phyloP scores from a whole-genome alignment of 306 rosid species.

The Chamaecrista fasciculata region DNA sequence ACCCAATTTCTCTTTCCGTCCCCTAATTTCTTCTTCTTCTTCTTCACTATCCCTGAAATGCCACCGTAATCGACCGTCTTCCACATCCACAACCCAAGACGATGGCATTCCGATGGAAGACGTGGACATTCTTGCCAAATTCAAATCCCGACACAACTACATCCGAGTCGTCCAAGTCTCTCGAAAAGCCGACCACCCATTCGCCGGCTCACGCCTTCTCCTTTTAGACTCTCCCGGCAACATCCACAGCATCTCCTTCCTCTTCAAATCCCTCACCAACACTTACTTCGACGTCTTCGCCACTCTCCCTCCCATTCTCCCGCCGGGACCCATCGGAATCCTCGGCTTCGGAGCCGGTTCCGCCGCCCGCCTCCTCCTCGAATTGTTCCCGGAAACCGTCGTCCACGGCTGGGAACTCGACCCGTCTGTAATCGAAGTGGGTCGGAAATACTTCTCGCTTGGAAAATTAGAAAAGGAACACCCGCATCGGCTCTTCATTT shows the following conservation, averaged over 20 bases:
- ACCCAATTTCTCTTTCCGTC: conserved; percentile 11
- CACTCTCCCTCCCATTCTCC: conserved; percentile 69
- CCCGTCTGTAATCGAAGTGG: conserved; percentile 76
- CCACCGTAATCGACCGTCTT: conserved; percentile 36
- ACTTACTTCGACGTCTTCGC: conserved; percentile 93
- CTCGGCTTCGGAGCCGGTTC: conserved; percentile 93
- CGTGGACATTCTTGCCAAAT: conserved; percentile 58
- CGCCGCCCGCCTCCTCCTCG: conserved; percentile 59
- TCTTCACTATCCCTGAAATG: conserved; percentile 30
- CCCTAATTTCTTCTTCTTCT: neutral
- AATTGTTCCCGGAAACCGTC: conserved; percentile 47
- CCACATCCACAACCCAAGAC: conserved; percentile 44
- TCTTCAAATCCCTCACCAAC: conserved; percentile 54
- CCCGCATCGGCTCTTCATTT: conserved; percentile 49
- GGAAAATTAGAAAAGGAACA: conserved; percentile 50
- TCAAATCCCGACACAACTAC: conserved; percentile 74
- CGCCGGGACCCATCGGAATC: conserved; percentile 70
- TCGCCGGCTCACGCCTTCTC: conserved; percentile 85
- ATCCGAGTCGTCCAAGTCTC: conserved; percentile 85
- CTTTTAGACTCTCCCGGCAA: conserved; percentile 89
- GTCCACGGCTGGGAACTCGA: conserved; percentile 93
- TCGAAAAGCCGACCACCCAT: conserved; percentile 71
- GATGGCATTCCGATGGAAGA: conserved; percentile 67
- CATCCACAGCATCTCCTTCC: conserved; percentile 87
- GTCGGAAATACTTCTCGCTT: conserved; percentile 66